Conservation (phyloP, 1,139 yeast species). For the Kodamaea fungicola region DNA sequence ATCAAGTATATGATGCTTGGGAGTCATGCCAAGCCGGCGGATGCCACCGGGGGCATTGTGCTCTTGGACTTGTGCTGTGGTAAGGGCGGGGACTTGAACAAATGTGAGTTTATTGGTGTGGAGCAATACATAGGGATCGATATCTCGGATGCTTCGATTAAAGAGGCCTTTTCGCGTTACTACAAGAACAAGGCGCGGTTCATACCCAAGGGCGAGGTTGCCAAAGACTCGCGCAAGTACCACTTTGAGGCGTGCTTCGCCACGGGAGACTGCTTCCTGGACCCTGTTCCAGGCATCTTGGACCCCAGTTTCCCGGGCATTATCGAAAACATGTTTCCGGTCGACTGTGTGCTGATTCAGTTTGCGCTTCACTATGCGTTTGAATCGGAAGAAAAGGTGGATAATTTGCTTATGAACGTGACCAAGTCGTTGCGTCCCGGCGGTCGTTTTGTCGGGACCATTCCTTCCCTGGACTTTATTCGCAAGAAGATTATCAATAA, state of each 20-base stretch:
- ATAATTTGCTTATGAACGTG: slow-evolving; percentile 69
- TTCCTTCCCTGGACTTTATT: slow-evolving; percentile 87
- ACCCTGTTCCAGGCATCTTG: slow-evolving; percentile 66
- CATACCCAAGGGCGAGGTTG: slow-evolving; percentile 22
- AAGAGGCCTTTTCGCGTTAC: slow-evolving; percentile 80
- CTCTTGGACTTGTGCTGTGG: slow-evolving; percentile 91
- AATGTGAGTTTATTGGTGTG: slow-evolving; percentile 75
- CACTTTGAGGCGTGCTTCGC: slow-evolving; percentile 76
- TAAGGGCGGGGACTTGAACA: slow-evolving; percentile 93
- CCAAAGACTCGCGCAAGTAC: slow-evolving; percentile 42
- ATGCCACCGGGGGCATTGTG: slow-evolving; percentile 37
- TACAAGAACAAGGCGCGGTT: slow-evolving; percentile 41
- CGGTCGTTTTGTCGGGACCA: slow-evolving; percentile 88
- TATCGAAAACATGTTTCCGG: slow-evolving; percentile 68
- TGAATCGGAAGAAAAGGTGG: slow-evolving; percentile 77
- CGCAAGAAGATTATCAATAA: slow-evolving; percentile 54
- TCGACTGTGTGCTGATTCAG: slow-evolving; percentile 85
- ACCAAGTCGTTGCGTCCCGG: slow-evolving; percentile 74
- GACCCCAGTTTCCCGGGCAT: slow-evolving; percentile 53
- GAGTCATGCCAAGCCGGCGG: slow-evolving; percentile 44
- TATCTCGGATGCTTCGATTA: slow-evolving; percentile 82
- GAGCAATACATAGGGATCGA: slow-evolving; percentile 86
- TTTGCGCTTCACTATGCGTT: slow-evolving; percentile 94
- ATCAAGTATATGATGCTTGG: slow-evolving; percentile 84
- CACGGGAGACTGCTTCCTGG: slow-evolving; percentile 88